Evolutionary conservation across 805 yeast genomes (phyloP).

Genomic region (Saccharomycopsis sp.): DNA sequence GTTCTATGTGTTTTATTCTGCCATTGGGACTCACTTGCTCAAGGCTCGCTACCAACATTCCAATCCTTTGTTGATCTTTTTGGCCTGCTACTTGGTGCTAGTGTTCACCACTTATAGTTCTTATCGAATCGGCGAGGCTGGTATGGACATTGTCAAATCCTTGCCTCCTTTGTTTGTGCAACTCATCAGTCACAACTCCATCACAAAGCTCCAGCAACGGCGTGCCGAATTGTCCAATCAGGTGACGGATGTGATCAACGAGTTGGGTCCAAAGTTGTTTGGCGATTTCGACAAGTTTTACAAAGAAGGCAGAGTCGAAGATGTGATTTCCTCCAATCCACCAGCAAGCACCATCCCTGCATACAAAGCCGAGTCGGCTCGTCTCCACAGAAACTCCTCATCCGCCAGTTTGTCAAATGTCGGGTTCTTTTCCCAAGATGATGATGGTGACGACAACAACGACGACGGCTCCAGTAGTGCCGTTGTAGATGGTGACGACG

Average conservation of each 20-base stretch:
- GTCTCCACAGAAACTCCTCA: slow-evolving; percentile 3
- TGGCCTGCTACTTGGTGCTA: slow-evolving; percentile 53
- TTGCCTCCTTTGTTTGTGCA: slow-evolving; percentile 65
- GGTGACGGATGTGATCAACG: slow-evolving; percentile 72
- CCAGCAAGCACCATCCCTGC: no score
- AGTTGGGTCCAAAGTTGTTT: slow-evolving; percentile 73
- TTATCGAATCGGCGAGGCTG: slow-evolving; percentile 82
- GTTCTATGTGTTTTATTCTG: slow-evolving; percentile 72
- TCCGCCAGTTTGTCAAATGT: slow-evolving; percentile 13
- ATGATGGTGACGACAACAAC: neutral
- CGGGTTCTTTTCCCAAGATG: slow-evolving; percentile 13
- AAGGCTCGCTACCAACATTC: slow-evolving; percentile 29
- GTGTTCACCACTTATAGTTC: slow-evolving; percentile 83
- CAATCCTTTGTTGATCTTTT: slow-evolving; percentile 31
- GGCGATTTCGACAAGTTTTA: slow-evolving; percentile 62
- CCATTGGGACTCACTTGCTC: slow-evolving; percentile 37
- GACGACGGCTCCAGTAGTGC: neutral
- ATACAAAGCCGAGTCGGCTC: slow-evolving; percentile 1
- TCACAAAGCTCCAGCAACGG: slow-evolving; percentile 50
- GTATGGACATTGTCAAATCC: slow-evolving; percentile 80
- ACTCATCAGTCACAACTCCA: slow-evolving; percentile 27
- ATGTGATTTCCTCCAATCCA: no score
- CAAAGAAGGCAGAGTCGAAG: slow-evolving; percentile 21
- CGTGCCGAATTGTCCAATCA: slow-evolving; percentile 58
- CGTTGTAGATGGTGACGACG: slow-evolving; percentile 1